These are phyloP conservation scores for Senna tora DNA, from an alignment of 306 rosid genomes.

Conservation along the genomic window DNA sequence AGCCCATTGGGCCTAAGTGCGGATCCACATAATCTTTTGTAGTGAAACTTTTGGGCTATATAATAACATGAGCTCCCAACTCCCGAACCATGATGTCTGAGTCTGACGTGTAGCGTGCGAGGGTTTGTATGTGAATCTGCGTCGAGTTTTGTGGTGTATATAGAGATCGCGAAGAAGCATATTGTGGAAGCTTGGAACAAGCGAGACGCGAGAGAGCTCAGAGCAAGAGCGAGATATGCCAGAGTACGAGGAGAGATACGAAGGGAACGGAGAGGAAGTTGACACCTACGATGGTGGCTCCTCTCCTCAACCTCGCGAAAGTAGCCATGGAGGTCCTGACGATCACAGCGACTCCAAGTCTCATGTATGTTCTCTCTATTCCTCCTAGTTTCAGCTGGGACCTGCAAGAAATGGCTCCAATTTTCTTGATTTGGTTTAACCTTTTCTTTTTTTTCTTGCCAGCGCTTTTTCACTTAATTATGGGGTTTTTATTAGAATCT, in stretches of 20 bases:
- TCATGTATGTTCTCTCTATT: slow-evolving; percentile 47
- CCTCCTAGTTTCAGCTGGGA: background rate
- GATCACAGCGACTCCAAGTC: slow-evolving; percentile 75
- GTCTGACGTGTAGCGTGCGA: background rate
- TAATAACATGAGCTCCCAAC: too few relatives aligned
- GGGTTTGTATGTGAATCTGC: background rate
- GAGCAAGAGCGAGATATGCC: slow-evolving; percentile 52
- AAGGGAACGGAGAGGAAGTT: slow-evolving; percentile 65
- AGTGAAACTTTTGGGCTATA: too few relatives aligned
- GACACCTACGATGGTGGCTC: slow-evolving; percentile 55
- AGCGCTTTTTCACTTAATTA: background rate
- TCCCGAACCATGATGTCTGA: too few relatives aligned
- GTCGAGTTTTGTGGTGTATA: background rate
- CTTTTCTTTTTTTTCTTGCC: background rate
- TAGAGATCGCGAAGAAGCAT: background rate
- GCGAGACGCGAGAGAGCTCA: background rate
- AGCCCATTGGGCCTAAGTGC: too few relatives aligned
- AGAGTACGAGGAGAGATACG: slow-evolving; percentile 81
- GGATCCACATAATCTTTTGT: too few relatives aligned
- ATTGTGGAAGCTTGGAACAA: background rate
- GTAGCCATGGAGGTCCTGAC: slow-evolving; percentile 44
- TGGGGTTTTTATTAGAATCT: background rate
- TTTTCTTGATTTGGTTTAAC: background rate
- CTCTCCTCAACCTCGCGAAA: slow-evolving; percentile 66
- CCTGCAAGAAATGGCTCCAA: background rate